A percentile compares a stretch with the other conserved stretches of the same genome.
Conservation (phyloP, 2,329 filamentous ascomycete genomes). For the Fusarium ambrosium region DNA sequence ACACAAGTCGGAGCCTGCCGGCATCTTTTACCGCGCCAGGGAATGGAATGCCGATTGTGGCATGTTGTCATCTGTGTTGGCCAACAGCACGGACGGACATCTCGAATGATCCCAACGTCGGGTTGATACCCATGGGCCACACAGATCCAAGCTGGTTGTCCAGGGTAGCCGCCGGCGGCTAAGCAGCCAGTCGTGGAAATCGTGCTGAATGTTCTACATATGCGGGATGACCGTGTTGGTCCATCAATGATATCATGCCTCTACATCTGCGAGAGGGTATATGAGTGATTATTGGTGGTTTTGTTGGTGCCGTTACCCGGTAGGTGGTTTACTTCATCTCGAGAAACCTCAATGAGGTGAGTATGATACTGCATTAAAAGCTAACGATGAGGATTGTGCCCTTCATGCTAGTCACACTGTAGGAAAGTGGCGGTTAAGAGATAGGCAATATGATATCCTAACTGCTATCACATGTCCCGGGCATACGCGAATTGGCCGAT, state of each 20-base stretch:
- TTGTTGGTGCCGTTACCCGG: neutral
- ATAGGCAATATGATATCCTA: neutral
- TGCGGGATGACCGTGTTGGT: neutral
- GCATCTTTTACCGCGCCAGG: neutral
- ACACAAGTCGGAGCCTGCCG: slow-evolving; percentile 10
- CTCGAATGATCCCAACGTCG: neutral
- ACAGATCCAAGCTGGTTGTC: neutral
- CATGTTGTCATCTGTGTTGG: slow-evolving; percentile 20
- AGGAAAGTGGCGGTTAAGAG: neutral
- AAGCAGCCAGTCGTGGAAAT: neutral
- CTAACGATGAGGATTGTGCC: too few relatives aligned
- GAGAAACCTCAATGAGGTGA: neutral
- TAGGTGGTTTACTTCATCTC: neutral
- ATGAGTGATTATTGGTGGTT: neutral
- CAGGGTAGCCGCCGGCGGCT: slow-evolving; percentile 2
- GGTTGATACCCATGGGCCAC: neutral
- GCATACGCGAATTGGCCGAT: neutral
- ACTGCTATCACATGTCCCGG: neutral
- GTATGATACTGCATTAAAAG: neutral
- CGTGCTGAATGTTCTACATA: neutral
- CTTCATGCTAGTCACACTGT: neutral
- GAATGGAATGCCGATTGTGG: slow-evolving; percentile 22
- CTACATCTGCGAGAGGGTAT: neutral
- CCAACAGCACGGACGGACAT: slow-evolving; percentile 17
- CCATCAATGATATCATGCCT: neutral